phyloP scores from a whole-genome alignment of 2,329 filamentous ascomycete genomes.

The Nemania abortiva region DNA sequence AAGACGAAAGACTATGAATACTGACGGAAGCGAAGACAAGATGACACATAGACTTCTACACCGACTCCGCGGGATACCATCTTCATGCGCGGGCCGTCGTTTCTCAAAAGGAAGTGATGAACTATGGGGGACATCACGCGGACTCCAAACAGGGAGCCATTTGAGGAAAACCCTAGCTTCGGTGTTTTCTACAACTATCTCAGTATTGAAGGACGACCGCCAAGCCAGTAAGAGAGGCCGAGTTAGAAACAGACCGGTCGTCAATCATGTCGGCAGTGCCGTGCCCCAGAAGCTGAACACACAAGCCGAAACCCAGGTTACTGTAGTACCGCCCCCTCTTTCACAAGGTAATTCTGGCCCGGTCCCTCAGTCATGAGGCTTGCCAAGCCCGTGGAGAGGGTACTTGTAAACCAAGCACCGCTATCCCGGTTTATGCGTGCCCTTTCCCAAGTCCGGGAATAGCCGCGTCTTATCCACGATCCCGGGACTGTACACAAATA shows the following conservation, averaged over 20 bases:
- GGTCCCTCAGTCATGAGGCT: conserved; percentile 14
- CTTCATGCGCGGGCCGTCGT: conserved; percentile 16
- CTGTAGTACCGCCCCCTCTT: conserved; percentile 21
- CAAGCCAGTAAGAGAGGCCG: conserved; percentile 4
- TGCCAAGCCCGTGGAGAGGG: conserved; percentile 27
- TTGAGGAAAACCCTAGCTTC: conserved; percentile 8
- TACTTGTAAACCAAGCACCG: conserved; percentile 12
- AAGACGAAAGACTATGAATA: conserved; percentile 2
- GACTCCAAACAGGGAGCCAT: conserved; percentile 18
- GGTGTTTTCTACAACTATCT: conserved; percentile 1
- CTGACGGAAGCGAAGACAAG: neutral
- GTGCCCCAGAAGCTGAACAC: conserved; percentile 29
- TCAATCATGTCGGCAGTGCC: conserved; percentile 15
- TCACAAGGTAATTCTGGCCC: conserved; percentile 11
- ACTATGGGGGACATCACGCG: conserved; percentile 18
- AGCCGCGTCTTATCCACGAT: conserved; percentile 6
- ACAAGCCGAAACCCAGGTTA: conserved; percentile 27
- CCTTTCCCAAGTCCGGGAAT: conserved; percentile 3
- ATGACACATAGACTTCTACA: conserved; percentile 12
- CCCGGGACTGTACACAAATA: neutral
- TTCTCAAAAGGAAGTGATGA: conserved; percentile 29
- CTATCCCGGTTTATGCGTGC: neutral
- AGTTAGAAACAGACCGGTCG: conserved; percentile 24
- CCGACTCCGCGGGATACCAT: conserved; percentile 25
- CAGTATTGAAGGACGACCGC: conserved; percentile 3